Conservation (phyloP, 805 yeast species). For the Pichia gijzeniarum region DNA sequence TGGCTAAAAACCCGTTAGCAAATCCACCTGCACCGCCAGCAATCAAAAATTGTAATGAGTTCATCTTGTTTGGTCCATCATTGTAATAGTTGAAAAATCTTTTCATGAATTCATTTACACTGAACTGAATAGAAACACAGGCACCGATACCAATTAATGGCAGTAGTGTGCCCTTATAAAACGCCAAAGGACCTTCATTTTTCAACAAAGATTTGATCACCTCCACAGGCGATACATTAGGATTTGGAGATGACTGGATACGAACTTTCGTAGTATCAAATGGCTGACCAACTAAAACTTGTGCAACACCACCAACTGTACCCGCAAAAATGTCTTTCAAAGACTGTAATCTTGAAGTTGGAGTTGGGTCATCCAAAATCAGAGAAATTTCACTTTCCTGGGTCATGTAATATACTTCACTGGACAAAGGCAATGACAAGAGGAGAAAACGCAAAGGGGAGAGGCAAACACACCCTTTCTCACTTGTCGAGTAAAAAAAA, state of each 20-base stretch:
- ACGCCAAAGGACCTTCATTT: constrained; percentile 80
- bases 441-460: no score
- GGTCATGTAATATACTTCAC: constrained; percentile 15
- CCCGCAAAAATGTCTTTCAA: constrained; percentile 83
- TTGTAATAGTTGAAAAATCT: constrained; percentile 51
- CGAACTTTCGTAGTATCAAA: constrained; percentile 94
- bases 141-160: constrained; percentile 97
- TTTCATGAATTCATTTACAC: constrained; percentile 92
- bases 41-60: constrained; percentile 61
- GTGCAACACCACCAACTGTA: constrained; percentile 92
- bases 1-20: constrained; percentile 81
- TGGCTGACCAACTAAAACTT: constrained; percentile 93
- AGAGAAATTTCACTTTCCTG: constrained; percentile 24
- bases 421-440: no score
- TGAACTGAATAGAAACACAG: constrained; percentile 93
- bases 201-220: constrained; percentile 64
- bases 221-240: constrained; percentile 57
- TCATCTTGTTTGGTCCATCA: constrained; percentile 37
- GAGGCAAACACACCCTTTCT: no score
- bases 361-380: constrained; percentile 21
- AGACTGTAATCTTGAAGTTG: constrained; percentile 36
- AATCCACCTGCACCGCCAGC: constrained; percentile 92
- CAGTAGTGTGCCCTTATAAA: constrained; percentile 90
- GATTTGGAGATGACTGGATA: constrained; percentile 77
- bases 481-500: no score